These are phyloP conservation scores for Coemansia sp. DNA, from an alignment of 192 early-diverging fungal species.

Conservation along the genomic window DNA sequence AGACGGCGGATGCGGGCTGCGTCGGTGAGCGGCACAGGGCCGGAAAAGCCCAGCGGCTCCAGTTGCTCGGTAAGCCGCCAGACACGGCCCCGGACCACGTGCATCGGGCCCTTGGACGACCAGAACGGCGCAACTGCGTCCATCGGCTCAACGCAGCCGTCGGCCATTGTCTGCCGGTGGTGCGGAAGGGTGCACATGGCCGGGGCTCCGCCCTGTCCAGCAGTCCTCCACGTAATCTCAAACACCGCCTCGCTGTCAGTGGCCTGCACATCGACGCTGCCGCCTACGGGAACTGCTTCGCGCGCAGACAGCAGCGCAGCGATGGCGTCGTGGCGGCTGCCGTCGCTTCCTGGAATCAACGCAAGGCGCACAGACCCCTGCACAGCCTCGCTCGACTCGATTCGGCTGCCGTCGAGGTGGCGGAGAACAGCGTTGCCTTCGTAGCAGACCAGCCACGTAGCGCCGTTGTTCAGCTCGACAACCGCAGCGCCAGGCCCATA, in stretches of 20 bases:
- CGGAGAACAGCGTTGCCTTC: conserved; percentile 10
- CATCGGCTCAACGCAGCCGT: conserved; percentile 3
- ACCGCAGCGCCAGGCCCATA: conserved; percentile 22
- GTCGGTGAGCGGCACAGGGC: conserved; percentile 19
- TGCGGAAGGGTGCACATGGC: conserved; percentile 49
- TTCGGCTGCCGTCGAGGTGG: conserved; percentile 15
- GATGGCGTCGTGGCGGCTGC: not conserved
- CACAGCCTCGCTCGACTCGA: conserved; percentile 10
- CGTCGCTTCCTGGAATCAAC: conserved; percentile 13
- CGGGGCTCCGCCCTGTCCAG: conserved; percentile 2
- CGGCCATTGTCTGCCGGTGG: conserved; percentile 27
- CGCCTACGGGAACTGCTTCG: conserved; percentile 34
- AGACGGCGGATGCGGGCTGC: conserved; percentile 12
- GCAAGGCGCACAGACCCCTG: conserved; percentile 48
- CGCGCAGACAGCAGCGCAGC: conserved; percentile 24
- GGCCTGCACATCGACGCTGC: conserved; percentile 17
- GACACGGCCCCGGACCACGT: conserved; percentile 24
- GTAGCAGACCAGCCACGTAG: conserved; percentile 43
- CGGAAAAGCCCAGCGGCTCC: conserved; percentile 44
- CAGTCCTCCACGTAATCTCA: conserved; percentile 17
- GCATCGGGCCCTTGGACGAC: conserved; percentile 52
- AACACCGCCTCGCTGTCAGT: conserved; percentile 16
- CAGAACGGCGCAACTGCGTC: conserved; percentile 28
- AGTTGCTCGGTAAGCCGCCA: conserved; percentile 46
- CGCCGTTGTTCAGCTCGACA: conserved; percentile 37